These are phyloP conservation scores for Zasmidium cellare DNA, from an alignment of 2,329 filamentous ascomycete species.

Conservation along the genomic window DNA sequence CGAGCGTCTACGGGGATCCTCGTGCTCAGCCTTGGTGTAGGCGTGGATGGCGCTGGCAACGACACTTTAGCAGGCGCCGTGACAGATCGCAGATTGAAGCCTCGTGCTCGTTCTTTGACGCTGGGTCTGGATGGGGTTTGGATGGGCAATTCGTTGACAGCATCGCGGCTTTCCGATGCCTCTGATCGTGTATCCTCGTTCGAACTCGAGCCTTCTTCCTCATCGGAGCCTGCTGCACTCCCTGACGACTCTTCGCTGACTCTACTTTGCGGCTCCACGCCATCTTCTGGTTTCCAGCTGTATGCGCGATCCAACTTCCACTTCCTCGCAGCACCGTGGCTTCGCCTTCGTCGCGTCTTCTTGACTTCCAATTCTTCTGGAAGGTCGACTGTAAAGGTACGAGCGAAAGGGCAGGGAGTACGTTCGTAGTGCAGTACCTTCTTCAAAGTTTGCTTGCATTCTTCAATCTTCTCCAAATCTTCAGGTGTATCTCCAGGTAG, in stretches of 20 bases:
- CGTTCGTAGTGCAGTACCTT: constrained; percentile 82
- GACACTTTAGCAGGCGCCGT: constrained; percentile 45
- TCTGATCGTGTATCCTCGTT: constrained; percentile 17
- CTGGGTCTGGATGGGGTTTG: constrained; percentile 20
- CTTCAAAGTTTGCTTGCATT: constrained; percentile 68
- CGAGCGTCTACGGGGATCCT: constrained; percentile 4
- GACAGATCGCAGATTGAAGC: constrained; percentile 31
- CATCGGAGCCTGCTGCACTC: constrained; percentile 21
- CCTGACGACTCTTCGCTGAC: constrained; percentile 21
- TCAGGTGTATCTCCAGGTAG: constrained; percentile 66
- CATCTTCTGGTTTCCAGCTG: constrained; percentile 49
- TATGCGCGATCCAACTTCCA: constrained; percentile 48
- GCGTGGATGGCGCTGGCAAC: constrained; percentile 39
- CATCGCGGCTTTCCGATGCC: constrained; percentile 8
- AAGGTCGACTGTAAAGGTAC: constrained; percentile 72
- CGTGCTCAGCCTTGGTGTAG: constrained; percentile 39
- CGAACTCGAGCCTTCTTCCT: constrained; percentile 24
- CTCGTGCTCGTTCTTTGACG: constrained; percentile 22
- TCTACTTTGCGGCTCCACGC: constrained; percentile 19
- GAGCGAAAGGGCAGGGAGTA: constrained; percentile 81
- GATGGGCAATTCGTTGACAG: constrained; percentile 16
- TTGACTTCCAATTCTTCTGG: constrained; percentile 67
- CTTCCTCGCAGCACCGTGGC: constrained; percentile 54
- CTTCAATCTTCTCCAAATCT: constrained; percentile 63
- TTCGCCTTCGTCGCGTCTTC: constrained; percentile 64